Conservation (phyloP, 2,329 filamentous ascomycete genomes). For the Kalmusia sp. region DNA sequence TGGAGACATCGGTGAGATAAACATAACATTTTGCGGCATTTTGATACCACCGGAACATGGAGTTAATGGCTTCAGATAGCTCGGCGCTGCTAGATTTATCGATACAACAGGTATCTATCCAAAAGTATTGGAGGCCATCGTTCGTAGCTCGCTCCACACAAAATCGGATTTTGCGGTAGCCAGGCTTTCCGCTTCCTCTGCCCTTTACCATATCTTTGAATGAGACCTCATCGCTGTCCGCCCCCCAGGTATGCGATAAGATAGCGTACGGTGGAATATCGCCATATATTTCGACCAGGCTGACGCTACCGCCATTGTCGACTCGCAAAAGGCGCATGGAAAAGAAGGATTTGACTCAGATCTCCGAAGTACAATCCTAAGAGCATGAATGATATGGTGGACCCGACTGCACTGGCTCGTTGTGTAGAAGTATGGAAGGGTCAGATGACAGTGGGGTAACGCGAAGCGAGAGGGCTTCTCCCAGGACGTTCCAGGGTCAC, state of each 20-base stretch:
- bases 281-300: neutral
- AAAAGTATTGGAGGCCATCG: constrained; percentile 4
- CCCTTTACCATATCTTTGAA: neutral
- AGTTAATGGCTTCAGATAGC: neutral
- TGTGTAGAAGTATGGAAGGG: too few relatives aligned
- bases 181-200: neutral
- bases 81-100: neutral
- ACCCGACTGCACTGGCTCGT: too few relatives aligned
- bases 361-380: too few relatives aligned
- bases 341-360: too few relatives aligned
- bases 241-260: constrained; percentile 3
- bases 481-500: too few relatives aligned
- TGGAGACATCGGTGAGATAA: constrained; percentile 7
- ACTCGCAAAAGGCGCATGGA: neutral
- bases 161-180: constrained; percentile 2
- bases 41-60: constrained; percentile 2
- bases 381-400: too few relatives aligned
- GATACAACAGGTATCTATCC: constrained; percentile 6
- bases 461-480: too few relatives aligned
- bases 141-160: neutral
- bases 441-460: too few relatives aligned
- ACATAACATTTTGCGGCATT: constrained; percentile 9
- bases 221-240: neutral
- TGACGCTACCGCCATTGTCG: neutral
- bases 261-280: constrained; percentile 2